A percentile compares a stretch with the other conserved stretches of the same genome.
phyloP scores from a whole-genome alignment of 2,329 filamentous ascomycete genomes.

The Septoria petroselini region DNA sequence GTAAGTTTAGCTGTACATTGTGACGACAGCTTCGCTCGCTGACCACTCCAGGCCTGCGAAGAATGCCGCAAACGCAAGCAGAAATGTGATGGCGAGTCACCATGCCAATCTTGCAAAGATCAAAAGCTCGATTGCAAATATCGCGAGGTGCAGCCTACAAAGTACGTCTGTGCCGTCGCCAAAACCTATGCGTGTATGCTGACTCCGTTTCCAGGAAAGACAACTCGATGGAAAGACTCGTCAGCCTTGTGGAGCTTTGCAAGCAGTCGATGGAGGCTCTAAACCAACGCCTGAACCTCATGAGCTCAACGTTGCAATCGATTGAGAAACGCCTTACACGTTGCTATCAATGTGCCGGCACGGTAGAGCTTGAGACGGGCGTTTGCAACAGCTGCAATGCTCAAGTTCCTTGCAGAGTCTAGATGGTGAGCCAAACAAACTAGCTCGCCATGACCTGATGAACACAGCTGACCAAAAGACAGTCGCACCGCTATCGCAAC shows the following conservation, averaged over 20 bases:
- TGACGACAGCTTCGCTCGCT: background rate
- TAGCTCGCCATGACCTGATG: background rate
- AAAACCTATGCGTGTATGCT: background rate
- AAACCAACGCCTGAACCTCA: conserved; percentile 24
- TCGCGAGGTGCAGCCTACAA: conserved; percentile 27
- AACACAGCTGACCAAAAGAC: background rate
- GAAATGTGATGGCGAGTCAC: conserved; percentile 27
- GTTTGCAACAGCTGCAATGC: conserved; percentile 18
- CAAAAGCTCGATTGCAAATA: conserved; percentile 29
- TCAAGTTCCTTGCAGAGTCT: conserved; percentile 16
- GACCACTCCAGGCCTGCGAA: conserved; percentile 25
- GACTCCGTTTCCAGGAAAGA: conserved; percentile 22
- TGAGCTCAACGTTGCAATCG: conserved; percentile 19
- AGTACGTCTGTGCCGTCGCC: conserved; percentile 17
- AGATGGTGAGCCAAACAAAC: conserved; percentile 3
- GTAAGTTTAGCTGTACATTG: conserved; percentile 13
- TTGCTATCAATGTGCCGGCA: conserved; percentile 24
- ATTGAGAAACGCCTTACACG: conserved; percentile 24
- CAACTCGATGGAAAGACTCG: conserved; percentile 26
- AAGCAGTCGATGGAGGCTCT: conserved; percentile 25
- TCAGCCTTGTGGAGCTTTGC: conserved; percentile 23
- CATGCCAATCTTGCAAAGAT: conserved; percentile 29
- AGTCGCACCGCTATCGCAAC: background rate
- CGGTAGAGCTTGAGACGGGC: conserved; percentile 23
- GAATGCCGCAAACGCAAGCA: conserved; percentile 29